These are phyloP conservation scores for Oidium heveae DNA, from an alignment of 2,329 filamentous ascomycete genomes.

Conservation along the genomic window DNA sequence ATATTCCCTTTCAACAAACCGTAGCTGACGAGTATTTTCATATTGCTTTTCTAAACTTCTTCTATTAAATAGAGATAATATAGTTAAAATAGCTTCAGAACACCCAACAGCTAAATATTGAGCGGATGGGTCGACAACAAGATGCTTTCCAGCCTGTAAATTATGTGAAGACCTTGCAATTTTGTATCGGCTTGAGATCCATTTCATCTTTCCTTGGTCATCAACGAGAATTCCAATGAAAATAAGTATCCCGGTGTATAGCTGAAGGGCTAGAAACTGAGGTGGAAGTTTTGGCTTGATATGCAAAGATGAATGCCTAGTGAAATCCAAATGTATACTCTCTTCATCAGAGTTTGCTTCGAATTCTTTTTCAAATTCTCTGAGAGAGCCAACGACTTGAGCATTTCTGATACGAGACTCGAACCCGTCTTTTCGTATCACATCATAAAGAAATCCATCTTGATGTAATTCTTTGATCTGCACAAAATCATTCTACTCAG, in stretches of 20 bases:
- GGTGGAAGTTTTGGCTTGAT: constrained; percentile 29
- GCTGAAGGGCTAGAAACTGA: constrained; percentile 55
- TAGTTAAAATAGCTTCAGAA: constrained; percentile 40
- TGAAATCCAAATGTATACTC: constrained; percentile 4
- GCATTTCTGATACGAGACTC: constrained; percentile 56
- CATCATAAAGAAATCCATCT: constrained; percentile 45
- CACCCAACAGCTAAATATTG: constrained; percentile 44
- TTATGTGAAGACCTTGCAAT: constrained; percentile 26
- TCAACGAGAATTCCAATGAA: constrained; percentile 45
- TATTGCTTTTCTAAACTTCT: constrained; percentile 25
- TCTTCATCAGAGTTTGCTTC: constrained; percentile 6
- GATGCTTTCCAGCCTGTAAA: constrained; percentile 28
- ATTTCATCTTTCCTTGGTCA: constrained; percentile 13
- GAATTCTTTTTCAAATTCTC: constrained; percentile 9
- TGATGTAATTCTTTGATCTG: constrained; percentile 51
- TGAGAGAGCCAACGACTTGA: constrained; percentile 39
- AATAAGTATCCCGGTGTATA: constrained; percentile 46
- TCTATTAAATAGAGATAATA: constrained; percentile 43
- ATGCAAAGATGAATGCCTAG: constrained; percentile 4
- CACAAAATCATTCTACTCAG: constrained; percentile 42
- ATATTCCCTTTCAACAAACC: constrained; percentile 27
- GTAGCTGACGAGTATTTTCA: constrained; percentile 19
- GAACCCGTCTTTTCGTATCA: constrained; percentile 61
- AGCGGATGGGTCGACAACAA: constrained; percentile 58
- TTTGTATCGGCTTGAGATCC: constrained; percentile 30